phyloP scores from a whole-genome alignment of 1,284 basidiomycete species.

The Cryptococcus sp. region DNA sequence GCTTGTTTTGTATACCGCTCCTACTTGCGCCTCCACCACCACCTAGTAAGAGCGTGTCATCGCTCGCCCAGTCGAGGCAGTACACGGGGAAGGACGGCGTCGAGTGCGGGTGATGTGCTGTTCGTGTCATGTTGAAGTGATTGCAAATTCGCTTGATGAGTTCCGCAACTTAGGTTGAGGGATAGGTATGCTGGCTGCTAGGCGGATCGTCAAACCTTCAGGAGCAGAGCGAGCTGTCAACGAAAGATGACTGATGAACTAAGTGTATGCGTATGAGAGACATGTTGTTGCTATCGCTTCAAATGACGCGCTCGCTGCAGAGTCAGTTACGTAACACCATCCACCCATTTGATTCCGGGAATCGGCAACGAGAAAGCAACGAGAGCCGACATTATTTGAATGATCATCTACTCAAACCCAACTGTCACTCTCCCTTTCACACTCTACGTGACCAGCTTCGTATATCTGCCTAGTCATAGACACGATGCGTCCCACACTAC shows the following conservation, averaged over 20 bases:
- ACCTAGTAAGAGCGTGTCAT: constrained; percentile 75
- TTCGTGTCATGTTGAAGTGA: constrained; percentile 63
- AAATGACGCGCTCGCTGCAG: neutral
- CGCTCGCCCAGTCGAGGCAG: constrained; percentile 76
- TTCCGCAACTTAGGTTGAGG: no score
- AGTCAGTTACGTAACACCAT: constrained; percentile 3
- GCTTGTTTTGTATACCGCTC: constrained; percentile 88
- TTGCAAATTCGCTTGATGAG: no score
- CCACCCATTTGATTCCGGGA: neutral
- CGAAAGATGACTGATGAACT: no score
- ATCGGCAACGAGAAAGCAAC: neutral
- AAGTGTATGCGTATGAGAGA: neutral
- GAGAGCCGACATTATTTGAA: neutral
- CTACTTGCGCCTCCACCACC: constrained; percentile 80
- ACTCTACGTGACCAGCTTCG: neutral
- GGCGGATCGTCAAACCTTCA: no score
- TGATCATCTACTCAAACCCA: neutral
- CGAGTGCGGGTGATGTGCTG: constrained; percentile 72
- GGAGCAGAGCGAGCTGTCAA: no score
- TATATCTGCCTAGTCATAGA: neutral
- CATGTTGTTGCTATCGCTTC: neutral
- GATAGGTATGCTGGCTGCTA: no score
- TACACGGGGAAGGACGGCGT: constrained; percentile 82
- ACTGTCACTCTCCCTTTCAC: neutral
- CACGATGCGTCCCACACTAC: constrained; percentile 71